These are phyloP conservation scores for Helicocarpus griseus DNA, from an alignment of 2,329 filamentous ascomycete species.

Conservation along the genomic window DNA sequence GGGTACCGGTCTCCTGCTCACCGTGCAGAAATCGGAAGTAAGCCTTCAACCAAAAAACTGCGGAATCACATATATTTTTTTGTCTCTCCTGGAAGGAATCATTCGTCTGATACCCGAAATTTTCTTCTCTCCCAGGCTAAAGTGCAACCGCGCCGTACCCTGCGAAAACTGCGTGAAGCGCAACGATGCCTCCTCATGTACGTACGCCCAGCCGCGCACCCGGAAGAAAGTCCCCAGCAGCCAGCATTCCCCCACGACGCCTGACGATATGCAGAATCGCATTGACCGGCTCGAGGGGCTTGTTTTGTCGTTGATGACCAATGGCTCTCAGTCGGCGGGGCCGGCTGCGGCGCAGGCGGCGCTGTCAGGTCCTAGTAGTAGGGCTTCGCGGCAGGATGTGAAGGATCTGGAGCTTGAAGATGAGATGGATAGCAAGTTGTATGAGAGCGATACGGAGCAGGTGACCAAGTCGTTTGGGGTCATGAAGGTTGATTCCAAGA, in stretches of 20 bases:
- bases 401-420: conserved; percentile 23
- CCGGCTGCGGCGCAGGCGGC: conserved; percentile 41
- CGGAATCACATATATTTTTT: background rate
- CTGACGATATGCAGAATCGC: conserved; percentile 97
- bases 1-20: conserved; percentile 82
- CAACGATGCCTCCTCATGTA: conserved; percentile 69
- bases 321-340: conserved; percentile 56
- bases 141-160: conserved; percentile 85
- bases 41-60: conserved; percentile 22
- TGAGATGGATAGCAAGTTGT: conserved; percentile 44
- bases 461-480: conserved; percentile 67
- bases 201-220: conserved; percentile 75
- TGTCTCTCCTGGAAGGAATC: background rate
- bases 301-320: conserved; percentile 89
- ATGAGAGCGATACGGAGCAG: conserved; percentile 60
- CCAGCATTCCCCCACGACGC: conserved; percentile 51
- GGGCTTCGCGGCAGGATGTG: conserved; percentile 28
- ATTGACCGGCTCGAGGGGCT: conserved; percentile 91
- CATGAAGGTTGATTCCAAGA: conserved; percentile 68
- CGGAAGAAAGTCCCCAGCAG: conserved; percentile 58
- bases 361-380: conserved; percentile 16
- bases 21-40: conserved; percentile 89
- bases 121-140: conserved; percentile 51
- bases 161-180: conserved; percentile 94
- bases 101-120: conserved; percentile 7